phyloP scores from a whole-genome alignment of 2,329 filamentous ascomycete species.

The Elsinoe batatas region DNA sequence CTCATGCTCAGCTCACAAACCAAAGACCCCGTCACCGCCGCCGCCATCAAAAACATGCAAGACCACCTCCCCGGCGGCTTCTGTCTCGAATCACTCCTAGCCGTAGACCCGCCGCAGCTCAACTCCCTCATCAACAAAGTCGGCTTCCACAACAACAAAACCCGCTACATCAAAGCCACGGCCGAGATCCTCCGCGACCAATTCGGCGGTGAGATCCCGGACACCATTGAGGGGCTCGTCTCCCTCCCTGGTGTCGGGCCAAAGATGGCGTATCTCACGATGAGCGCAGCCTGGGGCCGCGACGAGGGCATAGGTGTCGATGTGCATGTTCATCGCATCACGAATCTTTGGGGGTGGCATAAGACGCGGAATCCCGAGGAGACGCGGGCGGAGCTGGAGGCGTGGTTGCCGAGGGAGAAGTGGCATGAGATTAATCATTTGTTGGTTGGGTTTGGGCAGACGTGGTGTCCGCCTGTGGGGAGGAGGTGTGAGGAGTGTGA shows the following conservation, averaged over 20 bases:
- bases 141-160: conserved; percentile 93
- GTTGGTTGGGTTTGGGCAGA: conserved; percentile 81
- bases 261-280: conserved; percentile 87
- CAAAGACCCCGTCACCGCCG: conserved; percentile 82
- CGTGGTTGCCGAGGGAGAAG: conserved; percentile 71
- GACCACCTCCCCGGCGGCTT: conserved; percentile 58
- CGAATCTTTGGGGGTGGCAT: conserved; percentile 90
- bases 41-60: conserved; percentile 70
- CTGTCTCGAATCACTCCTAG: conserved; percentile 67
- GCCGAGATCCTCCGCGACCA: conserved; percentile 63
- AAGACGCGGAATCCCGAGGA: conserved; percentile 72
- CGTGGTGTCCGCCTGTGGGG: conserved; percentile 70
- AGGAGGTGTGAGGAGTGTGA: conserved; percentile 78
- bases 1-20: conserved; percentile 91
- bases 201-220: conserved; percentile 67
- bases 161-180: conserved; percentile 62
- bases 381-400: conserved; percentile 63
- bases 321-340: conserved; percentile 90
- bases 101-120: conserved; percentile 53
- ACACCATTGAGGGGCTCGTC: conserved; percentile 63
- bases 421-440: conserved; percentile 92
- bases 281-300: conserved; percentile 63
- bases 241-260: conserved; percentile 79
- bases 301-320: conserved; percentile 81
- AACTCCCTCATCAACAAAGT: conserved; percentile 74